phyloP scores from a whole-genome alignment of 768 basidiomycete genomes.

The Xerocomellus chrysenteron region DNA sequence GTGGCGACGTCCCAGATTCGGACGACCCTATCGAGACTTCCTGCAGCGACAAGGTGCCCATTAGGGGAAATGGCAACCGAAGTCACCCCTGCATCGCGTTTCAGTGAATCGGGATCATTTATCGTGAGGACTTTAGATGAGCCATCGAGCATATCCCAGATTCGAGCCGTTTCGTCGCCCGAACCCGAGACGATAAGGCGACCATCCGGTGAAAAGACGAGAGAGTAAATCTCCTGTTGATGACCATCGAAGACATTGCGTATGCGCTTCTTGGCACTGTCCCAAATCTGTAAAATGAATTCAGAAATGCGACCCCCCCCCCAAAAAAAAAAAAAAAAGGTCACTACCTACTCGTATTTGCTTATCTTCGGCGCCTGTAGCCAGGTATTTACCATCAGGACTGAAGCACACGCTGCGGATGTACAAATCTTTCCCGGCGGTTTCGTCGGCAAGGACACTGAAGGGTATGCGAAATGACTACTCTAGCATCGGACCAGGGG shows the following conservation, averaged over 20 bases:
- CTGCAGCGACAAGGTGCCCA: conserved; percentile 63
- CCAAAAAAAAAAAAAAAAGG: no score
- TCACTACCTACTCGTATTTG: conserved; percentile 70
- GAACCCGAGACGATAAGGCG: conserved; percentile 86
- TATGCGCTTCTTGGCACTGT: conserved; percentile 77
- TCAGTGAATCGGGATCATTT: conserved; percentile 50
- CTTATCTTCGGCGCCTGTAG: conserved; percentile 88
- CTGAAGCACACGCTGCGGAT: conserved; percentile 83
- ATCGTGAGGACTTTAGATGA: conserved; percentile 37
- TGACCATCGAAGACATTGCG: conserved; percentile 84
- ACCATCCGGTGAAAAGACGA: conserved; percentile 89
- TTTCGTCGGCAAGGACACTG: conserved; percentile 78
- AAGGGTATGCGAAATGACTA: conserved; percentile 9
- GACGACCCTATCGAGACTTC: conserved; percentile 72
- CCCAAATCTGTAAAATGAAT: conserved; percentile 73
- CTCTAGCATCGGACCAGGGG: background rate
- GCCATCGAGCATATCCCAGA: conserved; percentile 58
- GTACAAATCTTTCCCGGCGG: conserved; percentile 80
- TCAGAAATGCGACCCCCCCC: background rate
- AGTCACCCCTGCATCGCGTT: conserved; percentile 67
- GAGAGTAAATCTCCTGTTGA: conserved; percentile 90
- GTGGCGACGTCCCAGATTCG: conserved; percentile 77
- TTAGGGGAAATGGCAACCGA: conserved; percentile 78
- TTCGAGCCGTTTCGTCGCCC: conserved; percentile 68
- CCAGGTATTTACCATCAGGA: conserved; percentile 68